These are phyloP conservation scores for Fragilariopsis cylindrus DNA, from an alignment of 108 stramenopile species.

Conservation along the genomic window DNA sequence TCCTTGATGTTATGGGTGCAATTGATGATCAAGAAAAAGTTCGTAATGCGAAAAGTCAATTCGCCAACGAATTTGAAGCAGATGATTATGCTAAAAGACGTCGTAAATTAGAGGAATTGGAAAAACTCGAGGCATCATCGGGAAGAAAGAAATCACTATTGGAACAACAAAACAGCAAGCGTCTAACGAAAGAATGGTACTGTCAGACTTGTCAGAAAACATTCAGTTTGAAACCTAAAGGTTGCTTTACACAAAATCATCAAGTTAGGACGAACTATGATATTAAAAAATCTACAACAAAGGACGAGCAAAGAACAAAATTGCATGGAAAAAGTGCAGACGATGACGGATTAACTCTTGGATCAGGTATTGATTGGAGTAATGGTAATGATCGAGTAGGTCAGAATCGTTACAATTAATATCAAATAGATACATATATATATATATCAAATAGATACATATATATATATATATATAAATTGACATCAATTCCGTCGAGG, in stretches of 20 bases:
- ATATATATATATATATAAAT: no score
- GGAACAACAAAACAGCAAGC: slow-evolving; percentile 24
- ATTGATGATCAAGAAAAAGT: slow-evolving; percentile 25
- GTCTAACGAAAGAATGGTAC: slow-evolving; percentile 42
- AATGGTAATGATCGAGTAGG: neutral
- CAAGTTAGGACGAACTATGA: slow-evolving; percentile 45
- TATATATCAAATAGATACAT: no score
- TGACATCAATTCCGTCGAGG: no score
- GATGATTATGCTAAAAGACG: slow-evolving; percentile 71
- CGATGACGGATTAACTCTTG: slow-evolving; percentile 69
- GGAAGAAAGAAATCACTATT: slow-evolving; percentile 24
- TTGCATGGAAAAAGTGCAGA: slow-evolving; percentile 50
- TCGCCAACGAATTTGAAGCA: slow-evolving; percentile 64
- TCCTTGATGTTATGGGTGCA: slow-evolving; percentile 27
- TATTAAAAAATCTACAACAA: slow-evolving; percentile 36
- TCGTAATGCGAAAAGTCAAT: slow-evolving; percentile 65
- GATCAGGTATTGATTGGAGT: slow-evolving; percentile 77
- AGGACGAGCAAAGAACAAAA: slow-evolving; percentile 45
- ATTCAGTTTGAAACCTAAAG: slow-evolving; percentile 32
- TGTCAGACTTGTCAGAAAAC: slow-evolving; percentile 54
- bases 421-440: no score
- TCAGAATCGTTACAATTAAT: neutral
- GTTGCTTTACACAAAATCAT: slow-evolving; percentile 45
- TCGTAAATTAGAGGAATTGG: slow-evolving; percentile 56
- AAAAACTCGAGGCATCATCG: slow-evolving; percentile 43